These are phyloP conservation scores for Cladosporium sp. DNA, from an alignment of 2,329 filamentous ascomycete species.

Conservation along the genomic window DNA sequence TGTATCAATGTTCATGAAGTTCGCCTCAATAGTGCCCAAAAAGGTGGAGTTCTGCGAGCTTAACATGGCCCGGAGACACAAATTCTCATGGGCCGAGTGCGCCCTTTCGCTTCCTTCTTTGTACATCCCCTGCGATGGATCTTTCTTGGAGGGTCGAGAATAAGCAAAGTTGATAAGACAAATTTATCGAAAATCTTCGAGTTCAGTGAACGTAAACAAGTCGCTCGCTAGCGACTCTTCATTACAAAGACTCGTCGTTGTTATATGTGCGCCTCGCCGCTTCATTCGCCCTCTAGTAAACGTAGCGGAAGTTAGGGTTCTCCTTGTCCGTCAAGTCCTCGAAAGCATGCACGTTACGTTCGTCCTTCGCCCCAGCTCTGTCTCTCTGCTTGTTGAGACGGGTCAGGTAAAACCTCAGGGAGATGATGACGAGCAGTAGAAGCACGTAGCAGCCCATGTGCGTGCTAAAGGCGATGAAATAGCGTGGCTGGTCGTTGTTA, in stretches of 20 bases:
- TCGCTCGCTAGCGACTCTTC: not conserved
- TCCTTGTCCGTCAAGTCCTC: slow-evolving; percentile 29
- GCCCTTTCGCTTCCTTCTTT: too few relatives aligned
- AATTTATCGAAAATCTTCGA: too few relatives aligned
- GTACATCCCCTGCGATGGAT: too few relatives aligned
- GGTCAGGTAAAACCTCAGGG: slow-evolving; percentile 36
- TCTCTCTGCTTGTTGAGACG: slow-evolving; percentile 38
- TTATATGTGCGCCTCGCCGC: too few relatives aligned
- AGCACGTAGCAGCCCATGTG: slow-evolving; percentile 63
- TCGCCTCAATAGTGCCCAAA: too few relatives aligned
- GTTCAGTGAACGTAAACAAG: too few relatives aligned
- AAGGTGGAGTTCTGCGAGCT: too few relatives aligned
- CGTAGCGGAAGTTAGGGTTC: slow-evolving; percentile 30
- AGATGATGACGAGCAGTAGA: slow-evolving; percentile 37
- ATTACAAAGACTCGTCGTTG: not conserved
- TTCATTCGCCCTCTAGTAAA: slow-evolving; percentile 16
- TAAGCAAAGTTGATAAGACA: too few relatives aligned
- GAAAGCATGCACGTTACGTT: slow-evolving; percentile 27
- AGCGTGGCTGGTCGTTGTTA: slow-evolving; percentile 54
- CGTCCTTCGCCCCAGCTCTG: slow-evolving; percentile 23
- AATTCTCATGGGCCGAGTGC: too few relatives aligned
- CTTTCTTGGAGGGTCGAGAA: too few relatives aligned
- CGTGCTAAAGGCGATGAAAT: slow-evolving; percentile 63
- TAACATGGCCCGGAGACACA: too few relatives aligned
- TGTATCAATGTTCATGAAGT: too few relatives aligned